Conservation (phyloP, 1,284 basidiomycete species). For the Leccinum laetum region DNA sequence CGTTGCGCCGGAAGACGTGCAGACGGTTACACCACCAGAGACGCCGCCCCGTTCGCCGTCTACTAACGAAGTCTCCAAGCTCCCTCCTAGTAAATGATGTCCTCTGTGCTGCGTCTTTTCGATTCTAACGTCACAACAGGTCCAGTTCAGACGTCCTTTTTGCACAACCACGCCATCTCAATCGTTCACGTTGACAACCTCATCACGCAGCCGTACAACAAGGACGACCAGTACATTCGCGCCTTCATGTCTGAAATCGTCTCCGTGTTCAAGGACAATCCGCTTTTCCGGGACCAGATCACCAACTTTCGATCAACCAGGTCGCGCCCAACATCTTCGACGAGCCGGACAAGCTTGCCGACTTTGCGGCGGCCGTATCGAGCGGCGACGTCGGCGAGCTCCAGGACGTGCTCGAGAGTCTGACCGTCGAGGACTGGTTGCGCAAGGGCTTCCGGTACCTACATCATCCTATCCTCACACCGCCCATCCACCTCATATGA, state of each 20-base stretch:
- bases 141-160: slow-evolving; percentile 85
- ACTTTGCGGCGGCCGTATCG: slow-evolving; percentile 97
- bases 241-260: slow-evolving; percentile 98
- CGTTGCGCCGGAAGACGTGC: slow-evolving; percentile 41
- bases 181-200: slow-evolving; percentile 92
- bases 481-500: slow-evolving; percentile 6
- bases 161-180: slow-evolving; percentile 89
- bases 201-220: slow-evolving; percentile 81
- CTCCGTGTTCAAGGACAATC: slow-evolving; percentile 98
- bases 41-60: slow-evolving; percentile 46
- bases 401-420: slow-evolving; percentile 91
- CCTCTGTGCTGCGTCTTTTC: background rate
- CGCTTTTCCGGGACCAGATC: slow-evolving; percentile 98
- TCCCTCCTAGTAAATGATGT: slow-evolving; percentile 16
- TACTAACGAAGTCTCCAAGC: slow-evolving; percentile 30
- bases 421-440: slow-evolving; percentile 87
- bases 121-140: slow-evolving; percentile 32
- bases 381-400: slow-evolving; percentile 90
- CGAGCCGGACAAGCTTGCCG: slow-evolving; percentile 97
- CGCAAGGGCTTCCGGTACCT: slow-evolving; percentile 87
- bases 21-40: slow-evolving; percentile 51
- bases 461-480: background rate
- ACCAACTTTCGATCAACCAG: slow-evolving; percentile 95
- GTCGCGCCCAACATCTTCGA: slow-evolving; percentile 98
- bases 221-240: slow-evolving; percentile 92